These are phyloP conservation scores for Hyphodiscus sp. DNA, from an alignment of 2,329 filamentous ascomycete species.

Conservation along the genomic window DNA sequence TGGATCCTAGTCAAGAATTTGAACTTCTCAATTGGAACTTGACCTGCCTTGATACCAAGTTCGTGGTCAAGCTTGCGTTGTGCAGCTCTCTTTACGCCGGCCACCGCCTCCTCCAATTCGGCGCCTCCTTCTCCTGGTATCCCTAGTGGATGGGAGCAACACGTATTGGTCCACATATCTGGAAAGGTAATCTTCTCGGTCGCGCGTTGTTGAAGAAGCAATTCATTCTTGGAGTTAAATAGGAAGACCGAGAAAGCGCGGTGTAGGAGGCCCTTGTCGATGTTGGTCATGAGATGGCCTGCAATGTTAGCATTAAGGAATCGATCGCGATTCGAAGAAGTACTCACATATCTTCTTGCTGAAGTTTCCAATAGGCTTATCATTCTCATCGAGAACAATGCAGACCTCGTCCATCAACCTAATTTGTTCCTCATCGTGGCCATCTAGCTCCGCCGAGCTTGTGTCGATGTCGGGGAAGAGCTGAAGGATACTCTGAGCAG, in stretches of 20 bases:
- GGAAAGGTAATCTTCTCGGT: slow-evolving; percentile 98
- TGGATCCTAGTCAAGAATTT: slow-evolving; percentile 94
- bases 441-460: slow-evolving; percentile 66
- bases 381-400: slow-evolving; percentile 91
- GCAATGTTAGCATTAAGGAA: slow-evolving; percentile 18
- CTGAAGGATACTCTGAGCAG: slow-evolving; percentile 76
- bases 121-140: slow-evolving; percentile 87
- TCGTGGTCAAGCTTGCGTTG: slow-evolving; percentile 93
- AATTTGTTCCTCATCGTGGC: slow-evolving; percentile 97
- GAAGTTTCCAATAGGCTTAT: slow-evolving; percentile 86
- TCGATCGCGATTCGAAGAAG: neutral
- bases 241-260: slow-evolving; percentile 97
- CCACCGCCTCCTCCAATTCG: slow-evolving; percentile 70
- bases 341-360: slow-evolving; percentile 94
- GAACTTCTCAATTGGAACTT: slow-evolving; percentile 89
- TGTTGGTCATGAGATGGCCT: slow-evolving; percentile 99
- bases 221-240: slow-evolving; percentile 87
- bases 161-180: slow-evolving; percentile 99
- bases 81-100: slow-evolving; percentile 85
- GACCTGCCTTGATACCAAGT: slow-evolving; percentile 80
- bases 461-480: slow-evolving; percentile 82
- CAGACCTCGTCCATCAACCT: slow-evolving; percentile 98
- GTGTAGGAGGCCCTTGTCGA: slow-evolving; percentile 90
- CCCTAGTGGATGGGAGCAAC: slow-evolving; percentile 93
- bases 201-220: slow-evolving; percentile 92